Base-by-base conservation (phyloP, 192 early-diverging fungal genomes). In the Pilobolus umbonatus region DNA sequence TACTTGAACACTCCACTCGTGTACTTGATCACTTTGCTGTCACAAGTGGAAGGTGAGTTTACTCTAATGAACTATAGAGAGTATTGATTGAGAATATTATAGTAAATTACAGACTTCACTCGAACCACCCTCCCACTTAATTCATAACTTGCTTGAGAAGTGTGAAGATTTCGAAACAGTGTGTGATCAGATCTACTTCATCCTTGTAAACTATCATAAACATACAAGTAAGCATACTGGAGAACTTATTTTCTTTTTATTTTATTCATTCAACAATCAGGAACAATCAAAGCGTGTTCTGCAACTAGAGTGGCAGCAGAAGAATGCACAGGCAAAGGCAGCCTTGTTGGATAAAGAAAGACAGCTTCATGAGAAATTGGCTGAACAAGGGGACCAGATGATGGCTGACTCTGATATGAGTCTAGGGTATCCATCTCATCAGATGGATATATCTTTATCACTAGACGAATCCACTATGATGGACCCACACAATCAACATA, bases 121-220 rank as follows among this genome's bases (percentile, higher is more conserved):
- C 30, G 17, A 30, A 59, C 31, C 32, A 52, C 56, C 64, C 12
- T 30, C 64, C 2, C 56, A 52, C 30, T 42, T 52, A 48, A 49
- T 38, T 26, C 56, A 57, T 10, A 48, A 31, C 8, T 12, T 65
- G 15, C 31, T 65, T 9, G 47, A 65, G 25, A 65, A 65, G 47
- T 63, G 67, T 40, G 67, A 63, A 46, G 57, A 62, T 40, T 69
- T 69, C 45, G 67, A 63, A 50, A 47, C 55, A 5, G 57, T 69
- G n/a, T 69, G 67, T 40, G 67, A 69, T 64, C 67, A 69, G 15
- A 60, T 69, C 11, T 63, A 63, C 36, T 69, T 64, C 60, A 58
- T 46, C 12, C 51, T 69, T 34, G 67, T 69, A 69, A 22, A 30
- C 7, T 15, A 10, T n/a, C 49, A 53, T 2, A 15, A 6, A 52